phyloP scores from a whole-genome alignment of 2,329 filamentous ascomycete species.

The Calonectria leucothoes region DNA sequence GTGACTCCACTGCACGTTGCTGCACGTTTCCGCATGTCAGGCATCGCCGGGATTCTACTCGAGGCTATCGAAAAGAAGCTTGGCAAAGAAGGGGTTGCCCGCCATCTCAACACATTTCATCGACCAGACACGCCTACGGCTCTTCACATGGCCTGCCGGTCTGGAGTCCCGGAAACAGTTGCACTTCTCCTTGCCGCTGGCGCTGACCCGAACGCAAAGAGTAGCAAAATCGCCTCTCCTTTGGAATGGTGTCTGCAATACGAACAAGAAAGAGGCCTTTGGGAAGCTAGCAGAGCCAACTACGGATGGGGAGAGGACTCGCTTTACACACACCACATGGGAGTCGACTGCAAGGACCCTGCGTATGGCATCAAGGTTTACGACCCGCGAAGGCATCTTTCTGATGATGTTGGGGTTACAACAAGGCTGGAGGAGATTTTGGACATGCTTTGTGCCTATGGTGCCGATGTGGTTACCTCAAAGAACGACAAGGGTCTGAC shows the following conservation, averaged over 20 bases:
- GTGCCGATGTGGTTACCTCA: constrained; percentile 14
- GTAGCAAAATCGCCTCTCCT: neutral
- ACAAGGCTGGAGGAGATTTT: constrained; percentile 38
- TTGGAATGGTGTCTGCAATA: constrained; percentile 35
- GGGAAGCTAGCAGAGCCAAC: constrained; percentile 20
- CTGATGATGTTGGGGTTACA: neutral
- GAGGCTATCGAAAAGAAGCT: constrained; percentile 4
- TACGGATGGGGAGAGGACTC: too few relatives aligned
- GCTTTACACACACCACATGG: neutral
- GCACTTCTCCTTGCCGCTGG: constrained; percentile 41
- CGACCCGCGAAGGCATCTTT: neutral
- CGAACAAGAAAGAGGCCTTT: constrained; percentile 27
- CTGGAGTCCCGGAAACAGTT: constrained; percentile 42
- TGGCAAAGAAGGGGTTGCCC: neutral
- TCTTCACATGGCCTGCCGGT: constrained; percentile 40
- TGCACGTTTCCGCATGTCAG: constrained; percentile 45
- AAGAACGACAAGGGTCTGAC: neutral
- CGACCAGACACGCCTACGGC: constrained; percentile 19
- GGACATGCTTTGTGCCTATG: constrained; percentile 31
- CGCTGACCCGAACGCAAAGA: constrained; percentile 19
- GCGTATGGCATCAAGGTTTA: neutral
- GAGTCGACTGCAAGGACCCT: neutral
- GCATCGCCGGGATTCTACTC: constrained; percentile 47
- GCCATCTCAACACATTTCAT: constrained; percentile 2
- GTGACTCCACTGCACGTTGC: constrained; percentile 55